Percentiles rank a stretch among this genome's conserved stretches.
phyloP scores from a whole-genome alignment of 1,284 basidiomycete species.

The Porogramme epimiltina region DNA sequence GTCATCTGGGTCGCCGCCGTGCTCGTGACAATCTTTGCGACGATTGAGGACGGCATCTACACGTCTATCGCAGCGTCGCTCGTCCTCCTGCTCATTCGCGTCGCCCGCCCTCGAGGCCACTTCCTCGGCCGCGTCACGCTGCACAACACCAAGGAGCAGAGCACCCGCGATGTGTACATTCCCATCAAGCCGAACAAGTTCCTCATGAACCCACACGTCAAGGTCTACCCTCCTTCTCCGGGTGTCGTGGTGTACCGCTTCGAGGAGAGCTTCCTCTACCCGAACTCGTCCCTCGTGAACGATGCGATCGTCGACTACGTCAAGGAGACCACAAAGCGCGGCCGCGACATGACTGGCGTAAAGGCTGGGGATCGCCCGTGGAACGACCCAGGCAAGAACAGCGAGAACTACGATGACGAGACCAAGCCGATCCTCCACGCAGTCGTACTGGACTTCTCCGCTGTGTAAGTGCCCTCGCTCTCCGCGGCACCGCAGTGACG shows the following conservation, averaged over 20 bases:
- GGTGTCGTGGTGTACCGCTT: conserved; percentile 92
- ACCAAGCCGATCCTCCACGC: conserved; percentile 76
- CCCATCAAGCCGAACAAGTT: conserved; percentile 63
- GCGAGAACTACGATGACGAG: conserved; percentile 47
- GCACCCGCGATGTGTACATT: conserved; percentile 75
- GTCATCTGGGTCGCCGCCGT: conserved; percentile 90
- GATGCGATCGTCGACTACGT: conserved; percentile 80
- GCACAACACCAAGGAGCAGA: conserved; percentile 36
- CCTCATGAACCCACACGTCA: conserved; percentile 71
- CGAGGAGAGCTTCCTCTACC: conserved; percentile 92
- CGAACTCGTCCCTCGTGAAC: conserved; percentile 85
- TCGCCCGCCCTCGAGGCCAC: conserved; percentile 88
- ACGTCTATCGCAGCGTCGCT: conserved; percentile 80
- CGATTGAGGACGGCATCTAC: conserved; percentile 94
- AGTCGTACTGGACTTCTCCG: conserved; percentile 88
- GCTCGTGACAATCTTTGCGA: conserved; percentile 83
- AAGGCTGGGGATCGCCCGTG: conserved; percentile 80
- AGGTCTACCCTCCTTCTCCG: conserved; percentile 79
- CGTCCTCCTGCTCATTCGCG: conserved; percentile 82
- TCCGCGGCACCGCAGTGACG: neutral
- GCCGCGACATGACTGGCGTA: conserved; percentile 67
- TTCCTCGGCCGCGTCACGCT: conserved; percentile 79
- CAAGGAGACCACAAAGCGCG: conserved; percentile 75
- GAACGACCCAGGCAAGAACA: conserved; percentile 80
- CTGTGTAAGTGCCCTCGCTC: conserved; percentile 56